phyloP scores from a whole-genome alignment of 106 monocot genomes.

The Platanthera guangdongensis region DNA sequence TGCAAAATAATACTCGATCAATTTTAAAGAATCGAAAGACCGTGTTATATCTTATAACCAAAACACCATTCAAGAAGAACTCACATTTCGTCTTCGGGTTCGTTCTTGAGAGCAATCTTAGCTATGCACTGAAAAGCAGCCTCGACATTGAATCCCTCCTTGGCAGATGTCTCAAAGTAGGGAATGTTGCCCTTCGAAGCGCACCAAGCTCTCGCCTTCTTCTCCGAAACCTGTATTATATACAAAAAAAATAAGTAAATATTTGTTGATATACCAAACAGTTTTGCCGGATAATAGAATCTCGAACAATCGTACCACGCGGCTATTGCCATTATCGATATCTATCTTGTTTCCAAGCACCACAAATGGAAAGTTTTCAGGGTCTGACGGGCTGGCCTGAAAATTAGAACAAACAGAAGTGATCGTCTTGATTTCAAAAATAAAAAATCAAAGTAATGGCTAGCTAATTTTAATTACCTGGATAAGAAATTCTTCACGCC shows the following conservation, averaged over 20 bases:
- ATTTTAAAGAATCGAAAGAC: not conserved
- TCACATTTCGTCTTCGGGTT: constrained; percentile 83
- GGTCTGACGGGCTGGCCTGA: constrained; percentile 61
- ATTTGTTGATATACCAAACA: not conserved
- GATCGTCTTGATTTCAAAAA: not conserved
- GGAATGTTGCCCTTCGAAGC: constrained; percentile 81
- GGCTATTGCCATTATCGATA: constrained; percentile 60
- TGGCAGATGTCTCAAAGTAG: constrained; percentile 80
- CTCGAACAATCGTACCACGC: constrained; percentile 33
- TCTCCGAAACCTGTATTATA: constrained; percentile 45
- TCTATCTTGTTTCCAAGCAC: constrained; percentile 68
- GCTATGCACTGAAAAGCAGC: constrained; percentile 80
- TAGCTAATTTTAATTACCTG: constrained; percentile 24
- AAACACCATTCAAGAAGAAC: constrained; percentile 2
- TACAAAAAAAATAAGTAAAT: too few relatives aligned
- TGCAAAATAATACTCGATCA: not conserved
- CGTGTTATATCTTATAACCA: too few relatives aligned
- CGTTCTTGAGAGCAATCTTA: constrained; percentile 72
- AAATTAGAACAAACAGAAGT: not conserved
- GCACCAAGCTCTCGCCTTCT: constrained; percentile 67
- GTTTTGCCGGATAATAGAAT: not conserved
- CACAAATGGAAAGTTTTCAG: constrained; percentile 64
- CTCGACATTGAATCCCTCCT: constrained; percentile 71
- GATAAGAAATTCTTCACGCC: constrained; percentile 74
- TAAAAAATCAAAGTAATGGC: not conserved